Conservation (phyloP, 2,329 filamentous ascomycete species). For the Neoascochyta sp. region DNA sequence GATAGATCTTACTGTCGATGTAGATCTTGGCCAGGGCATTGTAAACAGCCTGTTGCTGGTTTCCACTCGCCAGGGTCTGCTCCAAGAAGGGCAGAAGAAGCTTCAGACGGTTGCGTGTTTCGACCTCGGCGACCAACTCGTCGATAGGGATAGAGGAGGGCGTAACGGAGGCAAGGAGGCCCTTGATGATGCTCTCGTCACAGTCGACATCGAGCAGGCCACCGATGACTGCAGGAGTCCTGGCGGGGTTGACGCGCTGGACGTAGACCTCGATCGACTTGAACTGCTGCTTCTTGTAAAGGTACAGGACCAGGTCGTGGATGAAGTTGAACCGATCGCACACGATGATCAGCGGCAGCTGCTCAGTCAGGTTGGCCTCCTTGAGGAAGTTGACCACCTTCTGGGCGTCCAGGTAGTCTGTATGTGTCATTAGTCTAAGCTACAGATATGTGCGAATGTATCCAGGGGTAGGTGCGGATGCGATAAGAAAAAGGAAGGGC, state of each 20-base stretch:
- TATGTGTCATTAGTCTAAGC: constrained; percentile 1
- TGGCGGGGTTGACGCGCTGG: constrained; percentile 87
- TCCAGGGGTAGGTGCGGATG: too few relatives aligned
- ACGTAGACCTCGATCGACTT: constrained; percentile 98
- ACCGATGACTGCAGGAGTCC: constrained; percentile 89
- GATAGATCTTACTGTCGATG: constrained; percentile 64
- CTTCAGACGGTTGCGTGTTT: constrained; percentile 92
- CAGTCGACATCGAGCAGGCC: constrained; percentile 95
- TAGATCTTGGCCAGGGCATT: constrained; percentile 99
- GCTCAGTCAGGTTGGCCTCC: constrained; percentile 86
- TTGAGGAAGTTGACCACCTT: constrained; percentile 99
- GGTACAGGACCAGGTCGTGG: constrained; percentile 89
- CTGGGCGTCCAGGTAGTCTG: constrained; percentile 71
- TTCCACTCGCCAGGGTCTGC: constrained; percentile 80
- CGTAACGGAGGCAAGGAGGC: constrained; percentile 78
- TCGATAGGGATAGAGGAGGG: constrained; percentile 86
- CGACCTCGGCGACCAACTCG: constrained; percentile 90
- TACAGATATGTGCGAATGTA: not conserved
- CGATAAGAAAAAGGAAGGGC: too few relatives aligned
- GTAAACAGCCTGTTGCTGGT: constrained; percentile 94
- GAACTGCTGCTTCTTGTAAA: constrained; percentile 99
- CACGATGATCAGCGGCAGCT: constrained; percentile 94
- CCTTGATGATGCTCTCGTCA: constrained; percentile 94
- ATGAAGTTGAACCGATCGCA: constrained; percentile 99
- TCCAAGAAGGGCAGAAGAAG: constrained; percentile 94